Conservation (phyloP, 257 asterid species). For the Nicotiana undulata region DNA sequence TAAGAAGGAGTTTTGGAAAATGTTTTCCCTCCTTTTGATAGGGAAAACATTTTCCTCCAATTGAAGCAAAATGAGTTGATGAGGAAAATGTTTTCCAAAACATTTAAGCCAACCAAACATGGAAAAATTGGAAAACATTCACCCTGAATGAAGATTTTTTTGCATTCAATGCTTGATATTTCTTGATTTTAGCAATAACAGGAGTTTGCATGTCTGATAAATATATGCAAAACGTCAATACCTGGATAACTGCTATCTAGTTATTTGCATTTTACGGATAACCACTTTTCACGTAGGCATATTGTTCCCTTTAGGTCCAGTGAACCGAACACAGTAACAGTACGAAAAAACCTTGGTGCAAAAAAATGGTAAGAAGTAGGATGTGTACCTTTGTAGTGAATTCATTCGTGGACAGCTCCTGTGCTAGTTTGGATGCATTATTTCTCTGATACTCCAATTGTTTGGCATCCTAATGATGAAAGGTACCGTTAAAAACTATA, state of each 20-base stretch:
- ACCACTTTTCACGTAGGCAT: neutral
- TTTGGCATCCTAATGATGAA: constrained; percentile 23
- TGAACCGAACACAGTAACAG: neutral
- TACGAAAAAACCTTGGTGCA: neutral
- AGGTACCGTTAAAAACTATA: neutral
- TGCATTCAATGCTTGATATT: neutral
- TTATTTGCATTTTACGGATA: neutral
- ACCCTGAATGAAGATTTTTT: neutral
- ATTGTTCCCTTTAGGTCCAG: neutral
- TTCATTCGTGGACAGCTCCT: constrained; percentile 22
- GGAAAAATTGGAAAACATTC: no score
- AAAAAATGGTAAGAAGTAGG: neutral
- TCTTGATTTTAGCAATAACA: neutral
- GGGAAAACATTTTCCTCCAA: no score
- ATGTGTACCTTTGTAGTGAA: constrained; percentile 27
- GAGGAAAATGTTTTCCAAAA: no score
- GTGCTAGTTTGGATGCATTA: constrained; percentile 1
- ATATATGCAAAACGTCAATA: neutral
- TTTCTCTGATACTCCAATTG: constrained; percentile 13
- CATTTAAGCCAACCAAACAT: no score
- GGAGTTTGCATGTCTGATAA: neutral
- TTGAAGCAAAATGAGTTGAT: no score
- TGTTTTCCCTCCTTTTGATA: no score
- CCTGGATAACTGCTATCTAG: neutral
- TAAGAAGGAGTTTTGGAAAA: no score